phyloP scores from a whole-genome alignment of 106 monocot species.

The Dioscorea dumetorum region DNA sequence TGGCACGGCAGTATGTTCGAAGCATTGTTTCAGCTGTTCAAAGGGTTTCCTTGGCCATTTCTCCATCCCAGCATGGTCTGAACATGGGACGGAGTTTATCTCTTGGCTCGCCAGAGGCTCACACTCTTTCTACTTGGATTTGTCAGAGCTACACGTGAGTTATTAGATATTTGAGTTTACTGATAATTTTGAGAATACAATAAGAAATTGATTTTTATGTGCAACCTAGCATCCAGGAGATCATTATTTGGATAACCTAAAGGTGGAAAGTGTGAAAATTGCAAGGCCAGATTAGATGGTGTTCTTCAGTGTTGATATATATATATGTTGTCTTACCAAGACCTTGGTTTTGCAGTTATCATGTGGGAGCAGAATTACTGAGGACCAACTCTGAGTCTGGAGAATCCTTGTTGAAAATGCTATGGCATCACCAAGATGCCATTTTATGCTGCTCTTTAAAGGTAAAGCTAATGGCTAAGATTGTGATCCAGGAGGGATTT shows the following conservation, averaged over 20 bases:
- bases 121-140: slow-evolving; percentile 78
- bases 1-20: slow-evolving; percentile 88
- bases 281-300: too few relatives aligned
- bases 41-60: slow-evolving; percentile 76
- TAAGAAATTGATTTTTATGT: not conserved
- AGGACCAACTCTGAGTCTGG: slow-evolving; percentile 27
- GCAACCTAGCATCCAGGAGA: not conserved
- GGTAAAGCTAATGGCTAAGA: slow-evolving; percentile 18
- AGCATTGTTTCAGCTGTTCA: slow-evolving; percentile 89
- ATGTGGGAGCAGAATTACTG: slow-evolving; percentile 53
- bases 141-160: slow-evolving; percentile 73
- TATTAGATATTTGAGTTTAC: not conserved
- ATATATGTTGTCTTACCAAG: too few relatives aligned
- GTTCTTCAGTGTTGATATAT: too few relatives aligned
- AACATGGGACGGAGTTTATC: slow-evolving; percentile 24
- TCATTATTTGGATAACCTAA: not conserved
- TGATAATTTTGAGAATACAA: not conserved
- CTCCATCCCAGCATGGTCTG: slow-evolving; percentile 47
- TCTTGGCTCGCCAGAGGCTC: slow-evolving; percentile 73
- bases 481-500: not conserved
- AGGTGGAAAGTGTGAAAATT: not conserved
- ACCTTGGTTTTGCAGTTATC: slow-evolving; percentile 25
- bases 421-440: slow-evolving; percentile 91
- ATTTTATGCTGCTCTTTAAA: slow-evolving; percentile 82
- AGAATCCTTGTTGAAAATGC: slow-evolving; percentile 59